These are phyloP conservation scores for Cryptosporidium sp. DNA, from an alignment of 169 alveolate genomes.

Conservation along the genomic window DNA sequence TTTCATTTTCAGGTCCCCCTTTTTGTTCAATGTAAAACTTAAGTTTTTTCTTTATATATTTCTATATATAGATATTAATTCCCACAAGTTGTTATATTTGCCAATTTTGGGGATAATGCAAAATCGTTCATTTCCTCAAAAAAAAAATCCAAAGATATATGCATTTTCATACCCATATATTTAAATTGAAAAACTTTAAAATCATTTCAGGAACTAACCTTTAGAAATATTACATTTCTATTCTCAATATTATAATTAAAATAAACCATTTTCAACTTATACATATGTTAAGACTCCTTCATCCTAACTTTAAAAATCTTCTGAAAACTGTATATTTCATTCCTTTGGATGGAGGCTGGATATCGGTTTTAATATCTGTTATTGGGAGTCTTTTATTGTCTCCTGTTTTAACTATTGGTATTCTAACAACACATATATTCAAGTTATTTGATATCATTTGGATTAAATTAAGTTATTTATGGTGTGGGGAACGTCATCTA, in stretches of 20 bases:
- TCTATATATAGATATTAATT: background rate
- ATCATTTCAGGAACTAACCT: background rate
- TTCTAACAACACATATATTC: conserved; percentile 18
- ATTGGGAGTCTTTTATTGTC: conserved; percentile 33
- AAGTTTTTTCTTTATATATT: background rate
- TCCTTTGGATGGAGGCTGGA: conserved; percentile 69
- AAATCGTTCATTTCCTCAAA: background rate
- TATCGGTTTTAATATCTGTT: conserved; percentile 38
- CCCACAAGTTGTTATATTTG: background rate
- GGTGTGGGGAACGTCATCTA: conserved; percentile 24
- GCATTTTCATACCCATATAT: background rate
- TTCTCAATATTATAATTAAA: too few relatives aligned
- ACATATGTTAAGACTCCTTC: background rate
- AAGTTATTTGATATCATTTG: conserved; percentile 51
- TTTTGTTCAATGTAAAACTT: too few relatives aligned
- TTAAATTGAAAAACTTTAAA: background rate
- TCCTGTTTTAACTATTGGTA: conserved; percentile 24
- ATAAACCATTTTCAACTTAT: background rate
- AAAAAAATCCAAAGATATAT: conserved; percentile 5
- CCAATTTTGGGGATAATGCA: background rate
- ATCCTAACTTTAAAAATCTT: conserved; percentile 7
- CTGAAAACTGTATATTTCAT: conserved; percentile 32
- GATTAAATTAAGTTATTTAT: conserved; percentile 33
- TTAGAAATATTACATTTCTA: too few relatives aligned
- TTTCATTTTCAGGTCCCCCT: background rate